A percentile compares a stretch with the other conserved stretches of the same genome.
Conservation (phyloP, 371 early-diverging fungal species). For the Mucor indicus region DNA sequence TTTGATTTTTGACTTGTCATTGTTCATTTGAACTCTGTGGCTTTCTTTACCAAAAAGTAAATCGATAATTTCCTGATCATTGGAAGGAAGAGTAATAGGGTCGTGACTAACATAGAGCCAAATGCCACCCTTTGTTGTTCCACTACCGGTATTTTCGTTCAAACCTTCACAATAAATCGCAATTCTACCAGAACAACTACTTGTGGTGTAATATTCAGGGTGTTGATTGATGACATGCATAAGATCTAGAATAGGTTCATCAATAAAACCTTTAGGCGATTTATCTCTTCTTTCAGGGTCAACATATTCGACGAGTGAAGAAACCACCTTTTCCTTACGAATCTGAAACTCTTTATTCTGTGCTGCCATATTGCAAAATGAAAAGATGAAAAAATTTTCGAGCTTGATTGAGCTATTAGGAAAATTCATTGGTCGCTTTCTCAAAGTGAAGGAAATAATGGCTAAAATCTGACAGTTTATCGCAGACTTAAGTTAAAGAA, state of each 20-base stretch:
- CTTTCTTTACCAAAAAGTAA: conserved; percentile 39
- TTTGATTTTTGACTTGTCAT: background rate
- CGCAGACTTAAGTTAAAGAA: too few relatives aligned
- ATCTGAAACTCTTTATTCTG: conserved; percentile 11
- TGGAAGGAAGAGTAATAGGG: conserved; percentile 41
- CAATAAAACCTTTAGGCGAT: conserved; percentile 64
- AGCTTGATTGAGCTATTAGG: too few relatives aligned
- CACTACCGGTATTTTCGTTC: conserved; percentile 1
- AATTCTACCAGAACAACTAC: conserved; percentile 60
- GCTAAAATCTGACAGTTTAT: too few relatives aligned
- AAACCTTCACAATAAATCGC: conserved; percentile 55
- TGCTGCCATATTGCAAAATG: too few relatives aligned
- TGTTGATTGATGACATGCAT: conserved; percentile 69
- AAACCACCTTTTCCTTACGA: conserved; percentile 41
- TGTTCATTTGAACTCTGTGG: conserved; percentile 24
- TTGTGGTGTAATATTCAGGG: conserved; percentile 65
- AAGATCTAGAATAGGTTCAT: conserved; percentile 56
- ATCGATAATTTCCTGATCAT: conserved; percentile 17
- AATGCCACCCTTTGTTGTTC: conserved; percentile 52
- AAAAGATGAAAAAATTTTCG: too few relatives aligned
- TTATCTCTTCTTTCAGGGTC: conserved; percentile 58
- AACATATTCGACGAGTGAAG: conserved; percentile 46
- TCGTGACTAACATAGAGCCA: conserved; percentile 65
- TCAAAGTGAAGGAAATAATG: too few relatives aligned
- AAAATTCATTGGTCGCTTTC: too few relatives aligned